These are phyloP conservation scores for Leucocoprinus birnbaumii DNA, from an alignment of 768 basidiomycete species.

Conservation along the genomic window DNA sequence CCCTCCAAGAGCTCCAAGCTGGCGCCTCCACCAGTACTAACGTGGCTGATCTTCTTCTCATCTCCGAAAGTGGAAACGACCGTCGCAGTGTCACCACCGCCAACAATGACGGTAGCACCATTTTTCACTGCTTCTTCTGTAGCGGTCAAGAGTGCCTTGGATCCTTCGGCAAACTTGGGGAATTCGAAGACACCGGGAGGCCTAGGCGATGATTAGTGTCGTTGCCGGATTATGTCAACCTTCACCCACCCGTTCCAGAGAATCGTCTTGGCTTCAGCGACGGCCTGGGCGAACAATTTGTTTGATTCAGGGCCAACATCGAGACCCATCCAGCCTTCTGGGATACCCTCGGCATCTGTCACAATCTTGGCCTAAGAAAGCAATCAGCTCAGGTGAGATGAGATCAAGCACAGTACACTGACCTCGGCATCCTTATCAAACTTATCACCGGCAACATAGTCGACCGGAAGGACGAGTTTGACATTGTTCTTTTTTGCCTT, in stretches of 20 bases:
- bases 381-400: background rate
- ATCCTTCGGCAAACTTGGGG: conserved; percentile 85
- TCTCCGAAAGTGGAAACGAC: conserved; percentile 82
- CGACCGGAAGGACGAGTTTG: conserved; percentile 93
- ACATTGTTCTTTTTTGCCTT: conserved; percentile 92
- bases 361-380: conserved; percentile 60
- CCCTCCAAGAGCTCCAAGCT: conserved; percentile 96
- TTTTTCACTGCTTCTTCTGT: conserved; percentile 82
- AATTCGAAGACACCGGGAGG: conserved; percentile 99
- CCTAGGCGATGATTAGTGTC: conserved; percentile 36
- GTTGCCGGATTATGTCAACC: background rate
- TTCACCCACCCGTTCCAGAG: conserved; percentile 86
- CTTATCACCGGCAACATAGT: conserved; percentile 93
- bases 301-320: conserved; percentile 87
- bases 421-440: conserved; percentile 91
- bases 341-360: conserved; percentile 85
- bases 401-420: conserved; percentile 13
- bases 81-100: conserved; percentile 96
- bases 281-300: conserved; percentile 75
- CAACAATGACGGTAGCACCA: conserved; percentile 91
- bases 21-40: conserved; percentile 94
- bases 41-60: conserved; percentile 91
- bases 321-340: conserved; percentile 92
- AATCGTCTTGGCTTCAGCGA: conserved; percentile 89
- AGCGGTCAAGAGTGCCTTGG: conserved; percentile 79